Evolutionary conservation across 1,284 basidiomycete genomes (phyloP), one percentile per base, ranked within the genome.

Genomic region (Pseudozyma flocculosa): DNA sequence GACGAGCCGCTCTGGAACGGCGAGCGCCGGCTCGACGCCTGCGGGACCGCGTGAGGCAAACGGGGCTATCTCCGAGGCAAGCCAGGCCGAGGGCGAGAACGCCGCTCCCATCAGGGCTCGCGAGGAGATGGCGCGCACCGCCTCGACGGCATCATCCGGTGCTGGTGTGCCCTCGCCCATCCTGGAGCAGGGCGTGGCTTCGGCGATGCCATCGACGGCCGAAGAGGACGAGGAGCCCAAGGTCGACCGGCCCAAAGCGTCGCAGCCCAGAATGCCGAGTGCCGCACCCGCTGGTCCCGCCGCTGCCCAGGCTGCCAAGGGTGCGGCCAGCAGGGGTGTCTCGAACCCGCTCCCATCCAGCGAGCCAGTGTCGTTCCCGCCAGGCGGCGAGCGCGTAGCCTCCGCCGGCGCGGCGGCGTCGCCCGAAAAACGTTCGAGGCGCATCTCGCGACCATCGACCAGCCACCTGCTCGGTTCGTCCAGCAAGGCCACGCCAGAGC

Each of bases 301-400:
- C 26, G 26, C n/a, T 29, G 7, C 26, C 26, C 26, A 29, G n/a
- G n/a, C 11, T 11, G 26, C 26, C 26, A 29, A 29, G 7, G 26
- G 26, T 11, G 26, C 26, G 26, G 11, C 5, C 26, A 29, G 11
- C 32, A 55, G 62, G 10, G 41, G 54, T 29, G 46, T 46, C 14
- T 69, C 59, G 0, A 57, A 50, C 40, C 36, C 52, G 17, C 43
- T 52, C 13, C 43, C 53, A 32, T 45, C 47, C 13, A 40, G 43
- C 42, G 53, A 61, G 26, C 21, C 56, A 8, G 59, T 63, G 11
- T 49, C 55, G 17, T 64, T 61, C 59, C 67, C 62, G 2, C 45
- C 55, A 10, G 21, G 49, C 1, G 38, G 38, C 32, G 59, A 56
- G 18, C 50, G 50, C 15, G 21, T 40, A 19, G 45, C 34, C 14